Evolutionary conservation across 352 stramenopile genomes (phyloP), one percentile per base, ranked within the genome.

Genomic region (Stephanocyclus meneghinianus): DNA sequence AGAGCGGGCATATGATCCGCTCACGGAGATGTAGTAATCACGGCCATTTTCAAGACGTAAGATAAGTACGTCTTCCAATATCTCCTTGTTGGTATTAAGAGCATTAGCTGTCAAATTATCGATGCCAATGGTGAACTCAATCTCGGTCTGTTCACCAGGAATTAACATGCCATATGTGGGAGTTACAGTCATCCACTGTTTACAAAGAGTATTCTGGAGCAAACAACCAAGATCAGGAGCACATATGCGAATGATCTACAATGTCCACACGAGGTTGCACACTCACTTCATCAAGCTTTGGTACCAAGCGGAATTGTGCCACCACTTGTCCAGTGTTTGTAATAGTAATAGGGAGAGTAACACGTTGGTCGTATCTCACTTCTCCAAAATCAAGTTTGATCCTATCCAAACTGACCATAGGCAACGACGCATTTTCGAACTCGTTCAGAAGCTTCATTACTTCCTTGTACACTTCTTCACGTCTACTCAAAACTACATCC

Each of bases 61-160:
- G 42, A 99, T 97, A 75, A 99, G 92, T 4, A 97, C 97, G 74
- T 99, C 97, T 51, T 98, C 95, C 10, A 99, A 83, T 0, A 93
- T 83, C 82, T 99, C 96, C 55, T 91, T 80, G 32, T 93, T 95
- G 29, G 89, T 93, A 62, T 97, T 97, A 9, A 99, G 81, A 0
- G 85, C 74, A 70, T 97, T 94, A 0, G 96, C 95, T 4, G 95
- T 96, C 1, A 86, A 75, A 65, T 95, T 95, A 64, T 97, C 90
- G 8, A 99, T 94, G 10, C 92, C 92, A 32, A 96, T 93, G 2
- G 92, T 97, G 56, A 98, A 94, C 45, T 94, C 91, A 78, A 99
- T 94, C 51, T 95, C 87, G 16, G 89, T 90, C 77, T 79, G 51
- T 75, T 96, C 92, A 30, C 91, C 91, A 26, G 93, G 93, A 65